These are phyloP conservation scores for Malassezia slooffiae DNA, from an alignment of 1,284 basidiomycete species.

Conservation along the genomic window DNA sequence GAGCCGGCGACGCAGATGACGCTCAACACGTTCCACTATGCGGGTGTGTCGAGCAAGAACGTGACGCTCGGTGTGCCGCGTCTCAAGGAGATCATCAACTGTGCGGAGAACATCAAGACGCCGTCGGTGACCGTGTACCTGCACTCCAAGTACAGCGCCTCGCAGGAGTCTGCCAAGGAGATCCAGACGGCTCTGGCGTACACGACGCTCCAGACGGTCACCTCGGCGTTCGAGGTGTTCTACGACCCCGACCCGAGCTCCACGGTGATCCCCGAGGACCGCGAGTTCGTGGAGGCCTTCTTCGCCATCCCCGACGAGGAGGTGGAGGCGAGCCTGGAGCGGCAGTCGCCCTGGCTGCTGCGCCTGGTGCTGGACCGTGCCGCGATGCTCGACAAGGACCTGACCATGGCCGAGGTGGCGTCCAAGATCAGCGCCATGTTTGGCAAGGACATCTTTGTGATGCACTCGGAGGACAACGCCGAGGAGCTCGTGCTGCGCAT, in stretches of 20 bases:
- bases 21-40: constrained; percentile 96
- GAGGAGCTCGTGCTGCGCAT: constrained; percentile 95
- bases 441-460: constrained; percentile 91
- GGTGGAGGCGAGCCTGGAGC: constrained; percentile 75
- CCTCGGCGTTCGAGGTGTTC: constrained; percentile 91
- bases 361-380: constrained; percentile 92
- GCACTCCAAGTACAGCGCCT: constrained; percentile 43
- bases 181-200: constrained; percentile 87
- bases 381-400: constrained; percentile 93
- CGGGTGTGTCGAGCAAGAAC: constrained; percentile 95
- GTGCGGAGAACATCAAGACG: constrained; percentile 95
- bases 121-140: constrained; percentile 83
- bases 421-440: constrained; percentile 87
- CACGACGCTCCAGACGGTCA: constrained; percentile 88
- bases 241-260: constrained; percentile 87
- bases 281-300: constrained; percentile 94
- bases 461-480: constrained; percentile 97
- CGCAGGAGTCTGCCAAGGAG: constrained; percentile 59
- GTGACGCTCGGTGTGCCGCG: constrained; percentile 98
- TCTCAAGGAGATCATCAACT: constrained; percentile 97
- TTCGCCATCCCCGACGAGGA: constrained; percentile 98
- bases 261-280: constrained; percentile 92
- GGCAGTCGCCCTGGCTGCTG: constrained; percentile 92
- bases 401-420: constrained; percentile 91
- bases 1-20: constrained; percentile 99